Evolutionary conservation across 805 yeast species (phyloP).

Genomic region (Ogataea philodendri): DNA sequence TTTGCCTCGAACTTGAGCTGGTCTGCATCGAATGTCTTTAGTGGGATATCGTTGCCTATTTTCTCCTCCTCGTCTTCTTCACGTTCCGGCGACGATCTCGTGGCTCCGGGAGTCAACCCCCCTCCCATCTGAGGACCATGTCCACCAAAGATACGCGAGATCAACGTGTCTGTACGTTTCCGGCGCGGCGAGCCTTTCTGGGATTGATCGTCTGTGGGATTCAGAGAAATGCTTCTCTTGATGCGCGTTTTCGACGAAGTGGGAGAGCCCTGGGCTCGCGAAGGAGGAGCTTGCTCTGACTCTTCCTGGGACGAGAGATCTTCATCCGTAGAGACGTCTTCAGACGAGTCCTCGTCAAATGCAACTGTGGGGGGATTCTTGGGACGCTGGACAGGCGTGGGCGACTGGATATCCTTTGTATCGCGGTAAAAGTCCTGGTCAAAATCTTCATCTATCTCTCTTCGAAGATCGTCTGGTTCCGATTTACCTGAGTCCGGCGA

Average conservation of each 20-base stretch:
- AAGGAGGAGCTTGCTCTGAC: too few relatives aligned
- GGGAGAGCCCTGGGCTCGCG: constrained; percentile 5
- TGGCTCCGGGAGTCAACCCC: constrained; percentile 22
- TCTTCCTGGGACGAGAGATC: constrained; percentile 12
- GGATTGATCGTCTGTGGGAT: constrained; percentile 5
- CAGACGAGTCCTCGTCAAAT: constrained; percentile 22
- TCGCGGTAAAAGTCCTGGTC: constrained; percentile 31
- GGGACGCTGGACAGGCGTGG: constrained; percentile 8
- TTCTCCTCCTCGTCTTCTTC: constrained; percentile 40
- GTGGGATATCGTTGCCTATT: constrained; percentile 23
- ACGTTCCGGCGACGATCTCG: constrained; percentile 21
- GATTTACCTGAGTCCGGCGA: background rate
- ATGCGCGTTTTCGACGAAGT: constrained; percentile 6
- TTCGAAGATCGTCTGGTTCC: constrained; percentile 9
- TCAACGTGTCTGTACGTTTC: constrained; percentile 10
- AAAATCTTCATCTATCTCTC: constrained; percentile 34
- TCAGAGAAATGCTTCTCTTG: constrained; percentile 21
- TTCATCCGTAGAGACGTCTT: constrained; percentile 30
- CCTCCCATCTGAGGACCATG: constrained; percentile 16
- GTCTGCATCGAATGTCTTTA: constrained; percentile 31
- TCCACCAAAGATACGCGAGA: constrained; percentile 13
- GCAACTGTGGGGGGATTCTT: constrained; percentile 6
- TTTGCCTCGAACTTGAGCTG: constrained; percentile 52
- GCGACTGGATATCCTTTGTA: constrained; percentile 10
- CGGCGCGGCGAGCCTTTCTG: constrained; percentile 1